Base-by-base conservation (phyloP, 805 yeast species). In the Lipomyces spencermartinsiae region DNA sequence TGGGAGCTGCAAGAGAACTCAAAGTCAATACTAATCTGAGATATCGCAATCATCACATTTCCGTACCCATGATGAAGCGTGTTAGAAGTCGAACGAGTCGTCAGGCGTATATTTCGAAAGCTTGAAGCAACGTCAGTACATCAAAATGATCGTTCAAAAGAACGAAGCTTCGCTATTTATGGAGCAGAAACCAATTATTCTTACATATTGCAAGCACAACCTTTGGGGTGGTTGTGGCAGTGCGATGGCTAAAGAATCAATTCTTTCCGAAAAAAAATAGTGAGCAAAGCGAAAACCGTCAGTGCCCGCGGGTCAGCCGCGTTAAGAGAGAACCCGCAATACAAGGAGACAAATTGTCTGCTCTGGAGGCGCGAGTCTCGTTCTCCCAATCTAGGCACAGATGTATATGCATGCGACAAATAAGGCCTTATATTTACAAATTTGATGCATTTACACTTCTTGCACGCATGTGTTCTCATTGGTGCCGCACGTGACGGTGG, bases 51-150 rank as follows among this genome's bases (percentile, higher is more conserved):
- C 53, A 12, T 14, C 22, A 35, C 35, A 22, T 22, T 46, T 35
- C 25, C 61, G n/a, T 64, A 66, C 63, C 63, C 69, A 63, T 66
- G 58, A 25, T 64, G 59, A 65, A 63, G 19, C 54, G 33, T 31
- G 29, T 12, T 25, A 33, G 39, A 16, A 62, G 63, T 34, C 60
- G 53, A 19, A 66, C 58, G 46, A 66, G 31, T 22, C 65, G 64
- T 35, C 49, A 34, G 5, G 49, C 49, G 49, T 16, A 43, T 43
- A 4, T 43, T 16, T 43, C 49, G 49, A n/a, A 43, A 43, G 16
- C 49, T 43, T 3, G 22, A n/a, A 16, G n/a, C 49, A 9, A n/a
- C 49, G 49, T 43, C 49, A 43, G n/a, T 43, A 43, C 49, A 43
- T 22, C 14, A 19, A 43, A 16, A 43, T 14, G 22, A 43, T 43